phyloP scores from a whole-genome alignment of 2,329 filamentous ascomycete genomes.

The Beauveria medogensis region DNA sequence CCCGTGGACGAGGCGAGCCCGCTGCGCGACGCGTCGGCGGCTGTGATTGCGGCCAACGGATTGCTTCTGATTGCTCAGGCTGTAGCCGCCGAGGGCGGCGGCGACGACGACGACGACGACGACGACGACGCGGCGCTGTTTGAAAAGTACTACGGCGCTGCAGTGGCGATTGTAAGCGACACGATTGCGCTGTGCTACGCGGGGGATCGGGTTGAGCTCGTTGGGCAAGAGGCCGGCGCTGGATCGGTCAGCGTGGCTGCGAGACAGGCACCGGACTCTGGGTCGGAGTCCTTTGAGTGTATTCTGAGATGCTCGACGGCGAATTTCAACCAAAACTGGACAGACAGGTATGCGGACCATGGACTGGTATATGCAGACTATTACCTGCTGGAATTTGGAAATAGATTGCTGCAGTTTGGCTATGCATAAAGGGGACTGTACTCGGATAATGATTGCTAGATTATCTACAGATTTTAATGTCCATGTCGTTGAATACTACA shows the following conservation, averaged over 20 bases:
- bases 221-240: background rate
- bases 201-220: constrained; percentile 17
- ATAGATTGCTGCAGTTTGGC: constrained; percentile 33
- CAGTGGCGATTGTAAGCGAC: constrained; percentile 23
- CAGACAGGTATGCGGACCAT: constrained; percentile 24
- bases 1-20: constrained; percentile 26
- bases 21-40: constrained; percentile 29
- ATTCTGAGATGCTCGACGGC: constrained; percentile 27
- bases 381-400: constrained; percentile 39
- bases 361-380: constrained; percentile 43
- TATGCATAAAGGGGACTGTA: background rate
- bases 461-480: too few species aligned
- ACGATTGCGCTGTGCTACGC: constrained; percentile 22
- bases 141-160: constrained; percentile 19
- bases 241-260: background rate
- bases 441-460: background rate
- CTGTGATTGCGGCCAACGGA: constrained; percentile 33
- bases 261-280: background rate
- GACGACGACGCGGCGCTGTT: constrained; percentile 11
- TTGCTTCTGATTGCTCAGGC: constrained; percentile 31
- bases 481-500: too few species aligned
- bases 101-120: background rate
- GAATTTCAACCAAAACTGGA: constrained; percentile 24
- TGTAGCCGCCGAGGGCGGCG: constrained; percentile 15
- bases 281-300: constrained; percentile 19